These are phyloP conservation scores for Tuber borchii DNA, from an alignment of 495 filamentous ascomycete species.

Conservation along the genomic window DNA sequence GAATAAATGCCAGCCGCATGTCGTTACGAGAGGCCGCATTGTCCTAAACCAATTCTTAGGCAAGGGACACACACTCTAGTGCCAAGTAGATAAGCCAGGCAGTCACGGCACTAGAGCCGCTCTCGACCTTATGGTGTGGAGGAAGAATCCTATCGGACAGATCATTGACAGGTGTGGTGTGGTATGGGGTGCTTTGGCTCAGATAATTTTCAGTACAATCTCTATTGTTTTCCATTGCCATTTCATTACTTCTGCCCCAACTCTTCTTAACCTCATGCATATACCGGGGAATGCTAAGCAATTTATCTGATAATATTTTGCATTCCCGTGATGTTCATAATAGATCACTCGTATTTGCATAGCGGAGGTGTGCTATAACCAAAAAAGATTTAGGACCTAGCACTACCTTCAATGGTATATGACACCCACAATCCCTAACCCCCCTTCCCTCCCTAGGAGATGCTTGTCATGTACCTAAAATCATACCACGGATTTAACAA, in stretches of 20 bases:
- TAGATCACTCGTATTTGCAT: no score
- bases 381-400: no score
- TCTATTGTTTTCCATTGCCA: neutral
- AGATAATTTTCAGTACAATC: neutral
- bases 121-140: slow-evolving; percentile 44
- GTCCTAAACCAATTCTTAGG: slow-evolving; percentile 44
- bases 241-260: neutral
- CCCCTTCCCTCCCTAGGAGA: no score
- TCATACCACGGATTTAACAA: no score
- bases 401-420: no score
- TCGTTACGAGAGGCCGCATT: slow-evolving; percentile 42
- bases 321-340: no score
- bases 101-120: slow-evolving; percentile 47
- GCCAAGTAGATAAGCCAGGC: slow-evolving; percentile 36
- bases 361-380: no score
- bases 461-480: no score
- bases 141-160: slow-evolving; percentile 37
- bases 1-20: slow-evolving; percentile 43
- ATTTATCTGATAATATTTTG: no score
- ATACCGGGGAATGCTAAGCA: neutral
- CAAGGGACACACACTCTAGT: slow-evolving; percentile 34
- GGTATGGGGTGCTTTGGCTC: neutral
- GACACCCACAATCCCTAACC: no score
- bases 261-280: neutral
- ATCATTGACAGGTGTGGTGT: slow-evolving; percentile 44